Conservation (phyloP, 169 alveolate genomes). For the Babesia caballi region DNA sequence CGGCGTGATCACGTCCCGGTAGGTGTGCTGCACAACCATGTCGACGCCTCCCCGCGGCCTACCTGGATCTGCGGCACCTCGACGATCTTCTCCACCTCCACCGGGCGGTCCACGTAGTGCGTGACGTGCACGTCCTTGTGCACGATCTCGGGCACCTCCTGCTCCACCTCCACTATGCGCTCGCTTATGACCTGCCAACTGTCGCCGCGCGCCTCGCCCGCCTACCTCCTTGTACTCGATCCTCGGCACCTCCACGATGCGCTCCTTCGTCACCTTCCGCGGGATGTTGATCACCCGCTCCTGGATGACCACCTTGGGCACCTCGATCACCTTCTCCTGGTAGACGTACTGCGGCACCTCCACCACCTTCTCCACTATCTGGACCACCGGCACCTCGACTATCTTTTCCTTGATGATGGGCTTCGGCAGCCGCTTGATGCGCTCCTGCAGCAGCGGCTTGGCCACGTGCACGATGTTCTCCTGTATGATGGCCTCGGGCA, state of each 20-base stretch:
- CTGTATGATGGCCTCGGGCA: slow-evolving; percentile 84
- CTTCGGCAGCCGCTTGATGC: slow-evolving; percentile 83
- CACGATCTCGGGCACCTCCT: slow-evolving; percentile 73
- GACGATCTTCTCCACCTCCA: slow-evolving; percentile 85
- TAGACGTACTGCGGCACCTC: slow-evolving; percentile 89
- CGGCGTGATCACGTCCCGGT: slow-evolving; percentile 83
- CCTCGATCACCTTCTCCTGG: slow-evolving; percentile 87
- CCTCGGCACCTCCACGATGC: slow-evolving; percentile 86
- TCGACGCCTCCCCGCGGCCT: neutral
- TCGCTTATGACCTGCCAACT: slow-evolving; percentile 64
- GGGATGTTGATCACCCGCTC: slow-evolving; percentile 88
- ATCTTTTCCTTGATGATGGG: slow-evolving; percentile 84
- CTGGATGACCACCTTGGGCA: slow-evolving; percentile 85
- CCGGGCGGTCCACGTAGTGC: slow-evolving; percentile 75
- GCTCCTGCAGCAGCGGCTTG: slow-evolving; percentile 84
- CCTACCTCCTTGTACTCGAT: slow-evolving; percentile 80
- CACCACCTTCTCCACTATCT: slow-evolving; percentile 80
- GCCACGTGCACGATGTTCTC: slow-evolving; percentile 83
- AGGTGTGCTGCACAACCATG: slow-evolving; percentile 72
- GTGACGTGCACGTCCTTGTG: slow-evolving; percentile 71
- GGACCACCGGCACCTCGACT: slow-evolving; percentile 84
- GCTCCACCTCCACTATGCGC: slow-evolving; percentile 61
- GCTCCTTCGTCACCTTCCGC: slow-evolving; percentile 83
- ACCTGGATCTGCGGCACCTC: slow-evolving; percentile 89
- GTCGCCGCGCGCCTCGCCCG: slow-evolving; percentile 58